A percentile compares a stretch with the other conserved stretches of the same genome.
phyloP scores from a whole-genome alignment of 2,329 filamentous ascomycete species.

The Neobulgaria alba region DNA sequence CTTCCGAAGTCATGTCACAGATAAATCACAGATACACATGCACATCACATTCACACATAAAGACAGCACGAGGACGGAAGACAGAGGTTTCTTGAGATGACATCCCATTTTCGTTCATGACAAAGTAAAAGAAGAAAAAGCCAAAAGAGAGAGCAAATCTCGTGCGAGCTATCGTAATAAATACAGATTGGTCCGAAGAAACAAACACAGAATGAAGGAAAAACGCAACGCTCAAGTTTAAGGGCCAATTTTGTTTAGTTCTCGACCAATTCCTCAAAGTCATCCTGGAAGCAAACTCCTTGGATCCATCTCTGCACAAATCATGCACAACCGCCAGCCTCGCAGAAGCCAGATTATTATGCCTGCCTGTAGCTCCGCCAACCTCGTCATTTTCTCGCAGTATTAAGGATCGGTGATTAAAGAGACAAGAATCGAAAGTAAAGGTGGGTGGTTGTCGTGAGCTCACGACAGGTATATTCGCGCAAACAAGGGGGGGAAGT shows the following conservation, averaged over 20 bases:
- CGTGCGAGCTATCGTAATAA: conserved; percentile 28
- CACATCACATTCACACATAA: too few species aligned
- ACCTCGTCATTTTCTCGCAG: conserved; percentile 17
- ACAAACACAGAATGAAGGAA: conserved; percentile 11
- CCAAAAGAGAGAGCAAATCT: conserved; percentile 23
- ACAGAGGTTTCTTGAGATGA: conserved; percentile 18
- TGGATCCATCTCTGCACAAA: conserved; percentile 17
- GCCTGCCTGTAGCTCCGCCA: conserved; percentile 18
- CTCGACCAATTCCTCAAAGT: conserved; percentile 9
- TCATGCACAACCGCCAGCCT: conserved; percentile 19
- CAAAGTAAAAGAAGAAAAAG: conserved; percentile 18
- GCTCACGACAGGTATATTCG: conserved; percentile 9
- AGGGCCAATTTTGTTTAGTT: conserved; percentile 20
- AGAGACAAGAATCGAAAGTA: conserved; percentile 29
- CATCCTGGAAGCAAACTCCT: conserved; percentile 20
- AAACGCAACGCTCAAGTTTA: conserved; percentile 11
- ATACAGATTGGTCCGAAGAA: conserved; percentile 24
- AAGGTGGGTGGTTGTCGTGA: conserved; percentile 22
- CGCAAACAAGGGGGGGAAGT: not conserved
- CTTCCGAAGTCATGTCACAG: too few species aligned
- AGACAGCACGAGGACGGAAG: too few species aligned
- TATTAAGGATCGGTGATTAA: conserved; percentile 29
- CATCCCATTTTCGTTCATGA: conserved; percentile 24
- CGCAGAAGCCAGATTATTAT: conserved; percentile 25
- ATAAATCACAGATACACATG: too few species aligned